A percentile compares a stretch with the other conserved stretches of the same genome.
Evolutionary conservation across 164 flowering plant genomes (phyloP).

Genomic region (Vitis riparia): DNA sequence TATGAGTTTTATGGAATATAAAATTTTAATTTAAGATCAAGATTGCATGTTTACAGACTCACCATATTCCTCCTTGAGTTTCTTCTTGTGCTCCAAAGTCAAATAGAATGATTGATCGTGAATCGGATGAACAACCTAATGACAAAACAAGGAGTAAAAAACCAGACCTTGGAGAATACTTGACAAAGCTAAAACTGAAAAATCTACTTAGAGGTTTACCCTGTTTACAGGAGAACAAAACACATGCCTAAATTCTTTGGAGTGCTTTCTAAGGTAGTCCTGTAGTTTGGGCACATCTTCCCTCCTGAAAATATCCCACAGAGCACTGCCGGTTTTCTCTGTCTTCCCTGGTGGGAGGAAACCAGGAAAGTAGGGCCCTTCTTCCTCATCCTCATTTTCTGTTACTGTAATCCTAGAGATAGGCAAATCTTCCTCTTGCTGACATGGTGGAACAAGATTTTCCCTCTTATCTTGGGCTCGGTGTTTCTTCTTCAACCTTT

Average conservation of each 20-base stretch:
- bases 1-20: background rate
- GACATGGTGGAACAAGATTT: slow-evolving; percentile 1
- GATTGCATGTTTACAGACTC: slow-evolving; percentile 5
- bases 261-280: slow-evolving; percentile 59
- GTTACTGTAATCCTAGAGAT: background rate
- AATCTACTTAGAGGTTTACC: slow-evolving; percentile 27
- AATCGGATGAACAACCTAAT: slow-evolving; percentile 78
- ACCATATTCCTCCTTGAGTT: slow-evolving; percentile 85
- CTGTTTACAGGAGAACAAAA: slow-evolving; percentile 57
- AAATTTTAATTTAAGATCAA: no score
- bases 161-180: background rate
- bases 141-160: background rate
- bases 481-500: slow-evolving; percentile 50
- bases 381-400: background rate
- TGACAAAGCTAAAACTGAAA: background rate
- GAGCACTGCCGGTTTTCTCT: slow-evolving; percentile 44
- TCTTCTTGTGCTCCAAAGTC: slow-evolving; percentile 64
- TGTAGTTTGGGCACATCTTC: slow-evolving; percentile 62
- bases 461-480: slow-evolving; percentile 59
- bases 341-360: slow-evolving; percentile 4
- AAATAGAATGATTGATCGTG: slow-evolving; percentile 81
- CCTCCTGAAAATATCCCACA: slow-evolving; percentile 81
- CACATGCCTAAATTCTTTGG: slow-evolving; percentile 59
- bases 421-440: background rate
- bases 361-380: slow-evolving; percentile 11